Base-by-base conservation (phyloP, 768 basidiomycete genomes). In the Hemileccinum impolitum region DNA sequence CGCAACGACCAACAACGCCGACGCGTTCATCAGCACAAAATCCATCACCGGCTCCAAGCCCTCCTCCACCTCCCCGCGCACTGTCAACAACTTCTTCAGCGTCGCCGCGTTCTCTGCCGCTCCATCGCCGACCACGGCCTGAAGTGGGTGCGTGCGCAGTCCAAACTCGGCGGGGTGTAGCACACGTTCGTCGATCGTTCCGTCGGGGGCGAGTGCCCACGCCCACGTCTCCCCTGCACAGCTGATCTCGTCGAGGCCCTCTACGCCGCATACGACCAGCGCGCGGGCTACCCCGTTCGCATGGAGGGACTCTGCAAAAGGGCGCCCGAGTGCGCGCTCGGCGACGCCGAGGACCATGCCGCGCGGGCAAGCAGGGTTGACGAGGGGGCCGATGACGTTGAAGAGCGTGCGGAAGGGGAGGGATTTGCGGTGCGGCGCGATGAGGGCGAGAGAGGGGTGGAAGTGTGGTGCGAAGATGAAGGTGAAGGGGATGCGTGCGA, bases 361-460 rank as follows among this genome's bases (percentile, higher is more conserved):
- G 4, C 76, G 77, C 3, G 96, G 95, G 9, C 75, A 71, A 0
- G 90, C 85, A 3, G 95, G 96, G 69, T 95, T 97, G 69, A 95
- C 87, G 34, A 98, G 78, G 0, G 95, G 96, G 0, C 96, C 94
- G 28, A 97, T 76, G 50, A 94, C 72, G 70, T 99, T 98, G 79
- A 96, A 97, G 73, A 99, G 85, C 9, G 95, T 97, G 39, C 94
- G 86, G 74, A 95, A 97, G 39, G 93, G 92, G 45, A 98, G 80
- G 0, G 82, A 72, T 59, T 87, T 88, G 47, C 95, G 86, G 62
- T 87, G 80, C 0, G 95, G 93, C 0, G 87, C 87, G 55, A 98
- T 76, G 48, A 78, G 70, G 6, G 87, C 90, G 40, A 97, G 77
- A 0, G 87, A 68, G 1, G 94, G 94, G 68, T 98, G 94, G 69